Base-by-base conservation (phyloP, 208 protist genomes). In the Angomonas deanei region DNA sequence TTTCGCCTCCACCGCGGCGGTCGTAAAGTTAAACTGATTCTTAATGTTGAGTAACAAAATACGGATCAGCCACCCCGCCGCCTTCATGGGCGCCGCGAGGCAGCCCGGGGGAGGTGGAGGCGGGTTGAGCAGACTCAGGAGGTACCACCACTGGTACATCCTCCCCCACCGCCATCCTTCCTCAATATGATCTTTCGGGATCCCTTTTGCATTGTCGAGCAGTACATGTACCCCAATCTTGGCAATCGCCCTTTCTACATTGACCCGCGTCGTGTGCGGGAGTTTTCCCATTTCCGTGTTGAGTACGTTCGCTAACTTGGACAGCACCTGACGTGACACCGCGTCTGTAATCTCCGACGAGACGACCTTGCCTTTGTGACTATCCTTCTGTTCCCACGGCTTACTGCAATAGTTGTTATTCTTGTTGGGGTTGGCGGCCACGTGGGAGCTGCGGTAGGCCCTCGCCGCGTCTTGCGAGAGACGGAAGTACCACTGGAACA, bases 191-290 rank as follows among this genome's bases (percentile, higher is more conserved):
- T 56, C 53, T 8, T 8, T 19, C 27, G 66, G 55, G 23, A 67
- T 32, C 4, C 74, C 66, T 36, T 61, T 74, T 13, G 77, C 76
- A 55, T 76, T 80, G 70, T 81, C 69, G 42, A 92, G 56, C 3
- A 89, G 64, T 56, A 60, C 61, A 70, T 88, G 79, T 23, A 92
- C 74, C 4, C 86, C 42, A 13, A 77, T 71, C 58, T 89, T 89
- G 3, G 74, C 74, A 1, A 92, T 15, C 2, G 64, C 27, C 56
- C 78, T 82, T 6, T 67, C 58, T 15, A 77, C 60, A 8, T 80
- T 62, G 26, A 66, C 32, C 11, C 49, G 59, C n/a, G 77, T 52
- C 13, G 75, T 61, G 10, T 48, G 3, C n/a, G 56, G 65, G 10
- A 11, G 11, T 15, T 8, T 2, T 27, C 59, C 48, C 26, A 93